These are phyloP conservation scores for Aspergillus leporis DNA, from an alignment of 495 filamentous ascomycete genomes.

Conservation along the genomic window DNA sequence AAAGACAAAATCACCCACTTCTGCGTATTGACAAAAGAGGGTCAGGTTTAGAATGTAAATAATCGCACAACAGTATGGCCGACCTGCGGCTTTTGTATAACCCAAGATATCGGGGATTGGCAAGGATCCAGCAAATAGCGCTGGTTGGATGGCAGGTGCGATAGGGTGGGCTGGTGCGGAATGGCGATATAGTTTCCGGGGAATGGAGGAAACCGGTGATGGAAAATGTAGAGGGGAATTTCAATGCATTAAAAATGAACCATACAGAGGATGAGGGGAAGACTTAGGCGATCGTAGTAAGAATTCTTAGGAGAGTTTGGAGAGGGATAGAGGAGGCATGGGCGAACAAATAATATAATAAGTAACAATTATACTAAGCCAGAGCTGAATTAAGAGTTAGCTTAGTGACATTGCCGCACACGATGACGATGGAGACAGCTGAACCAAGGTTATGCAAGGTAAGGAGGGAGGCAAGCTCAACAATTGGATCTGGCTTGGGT, in stretches of 20 bases:
- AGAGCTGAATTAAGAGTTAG: conserved; percentile 22
- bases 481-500: conserved; percentile 26
- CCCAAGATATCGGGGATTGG: conserved; percentile 2
- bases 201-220: conserved; percentile 5
- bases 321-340: conserved; percentile 15
- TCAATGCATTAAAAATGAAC: conserved; percentile 7
- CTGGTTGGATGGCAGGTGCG: neutral
- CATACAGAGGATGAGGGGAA: conserved; percentile 6
- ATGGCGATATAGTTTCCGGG: conserved; percentile 4
- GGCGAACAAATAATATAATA: conserved; percentile 22
- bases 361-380: conserved; percentile 12
- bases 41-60: neutral
- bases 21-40: conserved; percentile 7
- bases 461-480: conserved; percentile 24
- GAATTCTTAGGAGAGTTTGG: conserved; percentile 3
- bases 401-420: conserved; percentile 27
- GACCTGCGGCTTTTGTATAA: conserved; percentile 24
- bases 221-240: conserved; percentile 1
- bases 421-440: conserved; percentile 33
- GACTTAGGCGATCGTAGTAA: conserved; percentile 2
- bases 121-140: neutral
- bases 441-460: conserved; percentile 36
- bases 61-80: conserved; percentile 19
- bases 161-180: conserved; percentile 6
- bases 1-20: neutral